A percentile compares a stretch with the other conserved stretches of the same genome.
Evolutionary conservation across 352 stramenopile genomes (phyloP).

Genomic region (Phytopythium sindhum): DNA sequence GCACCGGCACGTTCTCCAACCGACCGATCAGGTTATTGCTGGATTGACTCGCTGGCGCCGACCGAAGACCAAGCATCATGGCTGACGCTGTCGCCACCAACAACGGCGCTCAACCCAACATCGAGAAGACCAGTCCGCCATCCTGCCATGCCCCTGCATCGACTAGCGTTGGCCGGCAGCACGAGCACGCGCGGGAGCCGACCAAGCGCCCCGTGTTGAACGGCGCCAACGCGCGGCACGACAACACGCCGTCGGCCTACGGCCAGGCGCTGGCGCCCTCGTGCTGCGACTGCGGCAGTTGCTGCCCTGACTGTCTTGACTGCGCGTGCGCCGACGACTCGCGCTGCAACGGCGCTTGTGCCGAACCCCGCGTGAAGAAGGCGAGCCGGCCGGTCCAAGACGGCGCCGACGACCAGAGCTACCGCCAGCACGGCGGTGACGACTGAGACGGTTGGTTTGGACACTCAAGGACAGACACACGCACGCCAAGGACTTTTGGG

Average conservation of each 20-base stretch:
- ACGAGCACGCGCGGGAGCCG: neutral
- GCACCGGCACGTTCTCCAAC: neutral
- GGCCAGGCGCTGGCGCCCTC: neutral
- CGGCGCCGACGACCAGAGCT: constrained; percentile 31
- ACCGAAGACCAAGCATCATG: neutral
- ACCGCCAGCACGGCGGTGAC: constrained; percentile 29
- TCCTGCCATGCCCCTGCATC: too few relatives aligned
- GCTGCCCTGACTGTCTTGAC: constrained; percentile 1
- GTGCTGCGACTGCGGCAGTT: constrained; percentile 8
- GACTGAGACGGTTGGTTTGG: neutral
- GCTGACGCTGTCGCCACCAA: neutral
- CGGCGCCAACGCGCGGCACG: neutral
- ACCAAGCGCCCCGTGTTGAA: neutral
- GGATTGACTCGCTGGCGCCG: neutral
- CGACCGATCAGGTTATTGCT: neutral
- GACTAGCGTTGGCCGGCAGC: too few relatives aligned
- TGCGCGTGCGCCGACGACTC: constrained; percentile 28
- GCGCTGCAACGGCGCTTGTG: constrained; percentile 9
- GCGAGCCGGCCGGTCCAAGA: constrained; percentile 4
- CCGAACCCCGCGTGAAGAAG: constrained; percentile 10
- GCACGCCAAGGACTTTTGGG: neutral
- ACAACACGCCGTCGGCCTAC: constrained; percentile 6
- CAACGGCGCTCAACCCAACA: neutral
- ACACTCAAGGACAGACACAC: neutral
- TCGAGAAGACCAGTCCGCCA: neutral